phyloP scores from a whole-genome alignment of 192 early-diverging fungal genomes.

The Glomus cerebriforme region DNA sequence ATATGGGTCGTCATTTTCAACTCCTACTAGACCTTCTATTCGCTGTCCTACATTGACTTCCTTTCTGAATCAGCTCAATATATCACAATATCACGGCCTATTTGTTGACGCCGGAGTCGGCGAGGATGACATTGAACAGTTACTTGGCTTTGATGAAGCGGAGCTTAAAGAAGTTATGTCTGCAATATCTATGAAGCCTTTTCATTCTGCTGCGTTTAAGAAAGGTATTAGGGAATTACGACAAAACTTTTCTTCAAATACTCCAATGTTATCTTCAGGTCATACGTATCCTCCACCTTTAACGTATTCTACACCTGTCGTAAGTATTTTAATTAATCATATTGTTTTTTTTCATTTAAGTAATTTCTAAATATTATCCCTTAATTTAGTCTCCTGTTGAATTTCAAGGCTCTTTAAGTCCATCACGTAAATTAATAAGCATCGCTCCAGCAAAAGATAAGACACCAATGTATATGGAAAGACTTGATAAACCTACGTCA shows the following conservation, averaged over 20 bases:
- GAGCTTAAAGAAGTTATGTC: constrained; percentile 51
- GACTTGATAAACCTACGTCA: background rate
- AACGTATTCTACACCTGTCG: constrained; percentile 11
- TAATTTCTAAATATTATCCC: background rate
- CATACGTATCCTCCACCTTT: constrained; percentile 36
- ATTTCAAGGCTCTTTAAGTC: background rate
- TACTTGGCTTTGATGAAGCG: constrained; percentile 54
- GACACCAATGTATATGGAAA: background rate
- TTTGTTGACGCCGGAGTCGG: constrained; percentile 52
- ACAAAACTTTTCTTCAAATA: constrained; percentile 36
- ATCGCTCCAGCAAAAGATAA: background rate
- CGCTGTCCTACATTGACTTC: constrained; percentile 41
- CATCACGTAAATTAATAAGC: background rate
- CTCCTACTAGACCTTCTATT: background rate
- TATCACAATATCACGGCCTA: constrained; percentile 49
- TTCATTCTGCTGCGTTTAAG: constrained; percentile 55
- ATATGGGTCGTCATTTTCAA: background rate
- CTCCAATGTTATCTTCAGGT: constrained; percentile 35
- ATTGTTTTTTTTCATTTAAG: background rate
- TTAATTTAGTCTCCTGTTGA: background rate
- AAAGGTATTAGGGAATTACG: constrained; percentile 49
- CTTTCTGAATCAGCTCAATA: constrained; percentile 51
- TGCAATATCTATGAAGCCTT: constrained; percentile 52
- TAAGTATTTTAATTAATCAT: background rate
- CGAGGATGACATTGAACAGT: constrained; percentile 49